Evolutionary conservation across 345 rosid genomes (phyloP).

Genomic region (Melastoma malabathricum): DNA sequence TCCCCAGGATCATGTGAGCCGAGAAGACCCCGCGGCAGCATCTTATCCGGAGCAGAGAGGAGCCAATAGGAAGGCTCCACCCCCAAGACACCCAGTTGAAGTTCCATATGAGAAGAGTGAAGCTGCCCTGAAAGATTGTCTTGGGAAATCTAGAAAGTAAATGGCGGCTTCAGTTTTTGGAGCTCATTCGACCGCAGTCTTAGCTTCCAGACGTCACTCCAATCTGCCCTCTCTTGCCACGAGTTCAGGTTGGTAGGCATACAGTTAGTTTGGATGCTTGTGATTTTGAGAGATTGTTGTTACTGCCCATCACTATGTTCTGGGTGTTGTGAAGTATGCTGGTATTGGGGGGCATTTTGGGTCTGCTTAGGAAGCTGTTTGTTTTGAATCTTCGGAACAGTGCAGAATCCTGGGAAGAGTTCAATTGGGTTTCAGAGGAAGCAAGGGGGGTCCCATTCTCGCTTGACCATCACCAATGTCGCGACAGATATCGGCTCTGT

Average conservation of each 20-base stretch:
- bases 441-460: slow-evolving; percentile 43
- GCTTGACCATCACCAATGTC: slow-evolving; percentile 47
- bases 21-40: too few species aligned
- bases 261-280: not conserved
- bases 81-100: slow-evolving; percentile 15
- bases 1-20: too few species aligned
- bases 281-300: not conserved
- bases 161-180: slow-evolving; percentile 60
- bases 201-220: slow-evolving; percentile 38
- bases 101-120: not conserved
- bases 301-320: not conserved
- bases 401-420: slow-evolving; percentile 33
- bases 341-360: not conserved
- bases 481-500: slow-evolving; percentile 63
- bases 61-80: slow-evolving; percentile 28
- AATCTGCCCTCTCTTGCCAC: slow-evolving; percentile 23
- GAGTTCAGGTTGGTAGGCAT: not conserved
- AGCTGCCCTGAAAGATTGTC: too few species aligned
- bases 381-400: slow-evolving; percentile 17
- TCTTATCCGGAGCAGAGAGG: too few species aligned
- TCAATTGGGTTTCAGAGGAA: slow-evolving; percentile 34
- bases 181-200: slow-evolving; percentile 37
- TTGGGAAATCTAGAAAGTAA: too few species aligned
- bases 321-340: not conserved
- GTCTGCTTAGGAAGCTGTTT: too few species aligned